Evolutionary conservation across 371 early-diverging fungal genomes (phyloP).

Genomic region (Coemansia sp.): DNA sequence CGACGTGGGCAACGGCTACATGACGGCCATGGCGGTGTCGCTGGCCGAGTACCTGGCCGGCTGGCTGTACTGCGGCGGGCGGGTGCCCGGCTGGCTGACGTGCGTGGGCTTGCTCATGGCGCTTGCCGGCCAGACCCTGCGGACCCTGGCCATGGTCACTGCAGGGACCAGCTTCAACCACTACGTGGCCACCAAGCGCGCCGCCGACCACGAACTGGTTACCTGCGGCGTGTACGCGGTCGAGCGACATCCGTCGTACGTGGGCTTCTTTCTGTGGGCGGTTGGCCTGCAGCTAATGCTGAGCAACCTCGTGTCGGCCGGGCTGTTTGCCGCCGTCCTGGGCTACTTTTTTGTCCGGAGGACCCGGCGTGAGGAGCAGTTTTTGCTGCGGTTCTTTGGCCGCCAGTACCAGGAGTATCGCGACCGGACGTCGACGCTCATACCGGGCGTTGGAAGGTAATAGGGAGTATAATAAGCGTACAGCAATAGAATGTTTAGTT

Average conservation of each 20-base stretch:
- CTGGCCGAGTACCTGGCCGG: constrained; percentile 29
- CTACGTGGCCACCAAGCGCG: constrained; percentile 52
- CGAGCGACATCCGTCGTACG: constrained; percentile 67
- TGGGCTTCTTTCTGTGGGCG: constrained; percentile 66
- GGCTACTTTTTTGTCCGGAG: constrained; percentile 55
- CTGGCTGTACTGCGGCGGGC: constrained; percentile 13
- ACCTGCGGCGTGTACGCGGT: constrained; percentile 58
- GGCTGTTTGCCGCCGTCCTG: constrained; percentile 51
- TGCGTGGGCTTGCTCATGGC: constrained; percentile 51
- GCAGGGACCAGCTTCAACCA: constrained; percentile 65
- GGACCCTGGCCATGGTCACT: constrained; percentile 60
- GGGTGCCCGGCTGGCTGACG: constrained; percentile 12
- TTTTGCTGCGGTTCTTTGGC: constrained; percentile 57
- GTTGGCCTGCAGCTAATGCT: constrained; percentile 55
- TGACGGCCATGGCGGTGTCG: constrained; percentile 25
- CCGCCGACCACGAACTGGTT: constrained; percentile 55
- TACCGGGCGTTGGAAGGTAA: no score
- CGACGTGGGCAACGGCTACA: constrained; percentile 37
- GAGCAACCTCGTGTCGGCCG: constrained; percentile 55
- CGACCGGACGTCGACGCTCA: constrained; percentile 23
- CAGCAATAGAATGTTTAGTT: no score
- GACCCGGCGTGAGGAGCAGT: constrained; percentile 56
- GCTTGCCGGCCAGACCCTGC: constrained; percentile 52
- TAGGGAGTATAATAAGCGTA: no score
- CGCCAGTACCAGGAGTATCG: constrained; percentile 54